Percentiles rank a stretch among this genome's conserved stretches.
These are phyloP conservation scores for Magnolia officinalis DNA, from an alignment of 164 flowering plant genomes.

Conservation along the genomic window DNA sequence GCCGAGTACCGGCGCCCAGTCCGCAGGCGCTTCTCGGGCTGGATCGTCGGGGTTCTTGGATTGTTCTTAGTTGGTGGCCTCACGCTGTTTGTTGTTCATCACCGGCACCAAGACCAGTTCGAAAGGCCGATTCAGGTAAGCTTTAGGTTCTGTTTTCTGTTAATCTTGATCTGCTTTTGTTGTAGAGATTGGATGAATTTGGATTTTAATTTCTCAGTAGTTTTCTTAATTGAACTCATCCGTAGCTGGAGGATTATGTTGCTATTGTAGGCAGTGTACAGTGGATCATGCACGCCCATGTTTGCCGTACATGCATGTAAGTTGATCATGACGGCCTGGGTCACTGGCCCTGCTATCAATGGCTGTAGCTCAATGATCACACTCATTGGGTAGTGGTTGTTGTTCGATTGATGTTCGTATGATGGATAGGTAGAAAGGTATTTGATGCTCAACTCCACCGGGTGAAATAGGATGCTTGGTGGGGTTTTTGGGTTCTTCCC, in stretches of 20 bases:
- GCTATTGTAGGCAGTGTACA: too few species aligned
- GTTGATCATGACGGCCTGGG: background rate
- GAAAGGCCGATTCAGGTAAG: background rate
- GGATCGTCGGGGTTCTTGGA: conserved; percentile 5
- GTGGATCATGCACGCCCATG: too few species aligned
- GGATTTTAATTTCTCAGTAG: background rate
- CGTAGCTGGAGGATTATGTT: too few species aligned
- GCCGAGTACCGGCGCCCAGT: background rate
- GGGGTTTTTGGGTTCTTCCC: background rate
- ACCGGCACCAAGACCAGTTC: conserved; percentile 1
- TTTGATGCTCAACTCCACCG: too few species aligned
- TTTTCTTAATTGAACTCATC: background rate
- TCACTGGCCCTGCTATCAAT: background rate
- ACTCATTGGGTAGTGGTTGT: background rate
- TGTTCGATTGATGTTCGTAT: too few species aligned
- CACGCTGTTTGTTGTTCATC: background rate
- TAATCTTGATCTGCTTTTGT: background rate
- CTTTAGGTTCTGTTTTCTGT: background rate
- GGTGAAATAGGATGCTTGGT: background rate
- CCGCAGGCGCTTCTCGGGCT: background rate
- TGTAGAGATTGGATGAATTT: background rate
- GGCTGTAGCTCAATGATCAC: background rate
- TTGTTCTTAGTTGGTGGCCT: background rate
- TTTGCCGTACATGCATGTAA: background rate
- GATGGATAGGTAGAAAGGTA: too few species aligned